Percentiles rank a stretch among this genome's conserved stretches.
Evolutionary conservation across 306 rosid species (phyloP).

Genomic region (Rosa lucieae): DNA sequence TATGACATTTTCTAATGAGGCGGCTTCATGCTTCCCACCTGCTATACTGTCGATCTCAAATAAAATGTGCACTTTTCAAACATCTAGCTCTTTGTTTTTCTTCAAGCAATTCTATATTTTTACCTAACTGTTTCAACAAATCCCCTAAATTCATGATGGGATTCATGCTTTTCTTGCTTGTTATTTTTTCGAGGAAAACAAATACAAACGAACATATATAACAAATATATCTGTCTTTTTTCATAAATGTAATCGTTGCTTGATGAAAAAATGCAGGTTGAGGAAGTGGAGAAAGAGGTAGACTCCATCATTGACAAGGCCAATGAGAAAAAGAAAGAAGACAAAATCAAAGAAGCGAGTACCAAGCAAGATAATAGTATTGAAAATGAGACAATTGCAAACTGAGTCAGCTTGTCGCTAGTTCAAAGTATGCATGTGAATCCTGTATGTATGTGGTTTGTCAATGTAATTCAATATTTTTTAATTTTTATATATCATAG

Average conservation of each 20-base stretch:
- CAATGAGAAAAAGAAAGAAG: not conserved
- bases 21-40: too few relatives aligned
- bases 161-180: not conserved
- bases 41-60: too few relatives aligned
- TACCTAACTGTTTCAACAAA: not conserved
- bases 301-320: slow-evolving; percentile 29
- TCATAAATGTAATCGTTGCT: not conserved
- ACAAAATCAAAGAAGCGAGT: not conserved
- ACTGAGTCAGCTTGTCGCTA: not conserved
- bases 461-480: not conserved
- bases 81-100: too few relatives aligned
- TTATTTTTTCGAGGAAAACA: not conserved
- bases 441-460: not conserved
- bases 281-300: slow-evolving; percentile 32
- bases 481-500: not conserved
- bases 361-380: not conserved
- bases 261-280: slow-evolving; percentile 33
- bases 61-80: too few relatives aligned
- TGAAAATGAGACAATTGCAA: not conserved
- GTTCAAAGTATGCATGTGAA: not conserved
- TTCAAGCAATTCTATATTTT: too few relatives aligned
- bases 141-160: not conserved
- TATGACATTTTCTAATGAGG: too few relatives aligned
- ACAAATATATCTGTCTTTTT: not conserved
- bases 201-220: not conserved